Evolutionary conservation across 352 stramenopile species (phyloP), one percentile per base, ranked within the genome.

Genomic region (Globisporangium heterothallicum): DNA sequence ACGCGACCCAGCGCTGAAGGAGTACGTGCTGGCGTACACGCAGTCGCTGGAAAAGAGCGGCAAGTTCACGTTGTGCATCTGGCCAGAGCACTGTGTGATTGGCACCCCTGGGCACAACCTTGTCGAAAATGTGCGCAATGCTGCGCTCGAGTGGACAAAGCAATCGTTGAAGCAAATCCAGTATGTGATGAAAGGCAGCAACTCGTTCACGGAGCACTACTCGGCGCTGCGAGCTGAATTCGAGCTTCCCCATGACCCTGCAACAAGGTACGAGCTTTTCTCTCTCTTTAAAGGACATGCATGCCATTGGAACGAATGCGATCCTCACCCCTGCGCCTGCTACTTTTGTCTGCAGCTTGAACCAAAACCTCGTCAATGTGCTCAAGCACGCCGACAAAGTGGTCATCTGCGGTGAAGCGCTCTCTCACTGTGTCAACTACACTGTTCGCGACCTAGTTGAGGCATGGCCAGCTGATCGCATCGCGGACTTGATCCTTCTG

Each of bases 371-470:
- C 26, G 74, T 98, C 42, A 71, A 86, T 18, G 73, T 75, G 19
- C 79, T 98, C 49, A 84, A 84, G 66, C 70, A 73, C n/a, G 78
- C 82, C 3, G 78, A 88, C 64, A 78, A 80, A 47, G 78, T 99
- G 2, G 56, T 97, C 13, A 72, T 98, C 30, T 97, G 89, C 49
- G 96, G 96, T 22, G 92, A 99, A 66, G 94, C 96, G 6, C 72
- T 96, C 56, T 98, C 88, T 35, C 96, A 99, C 67, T 99, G 95
- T 70, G 94, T 99, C 26, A 98, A 98, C 66, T 98, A 97, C 72
- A 98, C 95, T 0, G 67, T 97, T 8, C 74, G 94, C 16, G 94
- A 98, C 58, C 78, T 98, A 35, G 72, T 96, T 0, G 64, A 79
- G 19, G 60, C 82, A 22, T 98, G 87, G 89, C 78, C 88, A 1